Evolutionary conservation across 352 stramenopile species (phyloP).

Genomic region (Globisporangium parvum): DNA sequence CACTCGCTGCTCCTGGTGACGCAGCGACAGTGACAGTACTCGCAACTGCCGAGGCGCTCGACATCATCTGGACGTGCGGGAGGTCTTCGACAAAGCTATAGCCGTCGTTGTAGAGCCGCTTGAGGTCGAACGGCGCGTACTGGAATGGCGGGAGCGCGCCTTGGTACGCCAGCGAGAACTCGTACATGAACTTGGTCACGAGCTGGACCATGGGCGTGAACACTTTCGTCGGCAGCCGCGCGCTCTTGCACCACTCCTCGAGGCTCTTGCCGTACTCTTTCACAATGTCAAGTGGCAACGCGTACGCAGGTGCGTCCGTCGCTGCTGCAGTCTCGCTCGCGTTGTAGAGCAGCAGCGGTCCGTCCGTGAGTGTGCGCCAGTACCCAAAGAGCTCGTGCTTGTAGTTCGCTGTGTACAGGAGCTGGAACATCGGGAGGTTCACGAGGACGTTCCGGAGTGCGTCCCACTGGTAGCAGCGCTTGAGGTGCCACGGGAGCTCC

Average conservation of each 20-base stretch:
- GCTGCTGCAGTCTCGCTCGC: constrained; percentile 8
- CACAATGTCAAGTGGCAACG: constrained; percentile 89
- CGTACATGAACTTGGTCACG: constrained; percentile 87
- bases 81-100: constrained; percentile 70
- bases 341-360: constrained; percentile 50
- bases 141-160: constrained; percentile 67
- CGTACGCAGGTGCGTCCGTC: constrained; percentile 36
- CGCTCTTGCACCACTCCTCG: constrained; percentile 80
- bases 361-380: constrained; percentile 83
- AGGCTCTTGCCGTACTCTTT: constrained; percentile 87
- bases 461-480: constrained; percentile 86
- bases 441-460: constrained; percentile 84
- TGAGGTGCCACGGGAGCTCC: constrained; percentile 91
- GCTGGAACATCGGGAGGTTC: constrained; percentile 89
- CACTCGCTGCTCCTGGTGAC: constrained; percentile 3
- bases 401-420: constrained; percentile 87
- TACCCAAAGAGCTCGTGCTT: constrained; percentile 90
- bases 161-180: constrained; percentile 80
- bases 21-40: constrained; percentile 1
- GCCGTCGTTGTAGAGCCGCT: constrained; percentile 57
- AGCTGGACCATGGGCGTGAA: constrained; percentile 75
- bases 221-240: constrained; percentile 63
- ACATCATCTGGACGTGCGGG: constrained; percentile 32
- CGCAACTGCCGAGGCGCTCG: constrained; percentile 11
- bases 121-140: constrained; percentile 68